Evolutionary conservation across 495 filamentous ascomycete species (phyloP).

Genomic region (Aspergillus wentii): DNA sequence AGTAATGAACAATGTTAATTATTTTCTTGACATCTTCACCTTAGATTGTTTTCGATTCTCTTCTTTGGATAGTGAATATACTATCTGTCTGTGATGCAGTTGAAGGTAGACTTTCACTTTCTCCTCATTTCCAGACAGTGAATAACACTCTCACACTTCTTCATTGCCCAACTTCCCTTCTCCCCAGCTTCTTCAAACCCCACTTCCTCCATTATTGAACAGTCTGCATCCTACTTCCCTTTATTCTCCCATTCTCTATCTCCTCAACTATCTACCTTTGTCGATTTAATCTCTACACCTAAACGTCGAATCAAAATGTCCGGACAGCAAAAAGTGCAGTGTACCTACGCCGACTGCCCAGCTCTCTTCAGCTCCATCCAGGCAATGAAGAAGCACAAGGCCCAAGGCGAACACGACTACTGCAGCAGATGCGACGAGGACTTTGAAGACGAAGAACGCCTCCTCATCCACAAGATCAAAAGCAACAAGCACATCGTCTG

Average conservation of each 20-base stretch:
- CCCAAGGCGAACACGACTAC: constrained; percentile 40
- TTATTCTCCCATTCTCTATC: neutral
- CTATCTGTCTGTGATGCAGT: neutral
- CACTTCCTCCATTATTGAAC: too few species aligned
- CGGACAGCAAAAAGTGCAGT: constrained; percentile 33
- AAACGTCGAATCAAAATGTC: neutral
- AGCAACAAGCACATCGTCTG: constrained; percentile 44
- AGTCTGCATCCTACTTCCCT: neutral
- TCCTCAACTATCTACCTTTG: neutral
- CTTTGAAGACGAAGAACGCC: constrained; percentile 34
- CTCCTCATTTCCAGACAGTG: neutral
- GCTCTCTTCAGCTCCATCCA: constrained; percentile 50
- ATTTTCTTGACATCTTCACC: neutral
- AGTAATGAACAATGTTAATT: neutral
- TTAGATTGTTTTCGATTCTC: too few species aligned
- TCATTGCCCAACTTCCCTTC: neutral
- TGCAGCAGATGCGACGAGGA: constrained; percentile 48
- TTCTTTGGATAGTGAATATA: too few species aligned
- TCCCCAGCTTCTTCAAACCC: neutral
- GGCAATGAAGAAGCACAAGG: constrained; percentile 46
- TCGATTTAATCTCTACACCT: neutral
- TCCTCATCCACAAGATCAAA: constrained; percentile 36
- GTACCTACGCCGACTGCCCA: constrained; percentile 57
- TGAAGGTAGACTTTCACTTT: neutral
- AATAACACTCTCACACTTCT: neutral